Evolutionary conservation across 2,329 filamentous ascomycete genomes (phyloP).

Genomic region (Bipolaris gigantea): DNA sequence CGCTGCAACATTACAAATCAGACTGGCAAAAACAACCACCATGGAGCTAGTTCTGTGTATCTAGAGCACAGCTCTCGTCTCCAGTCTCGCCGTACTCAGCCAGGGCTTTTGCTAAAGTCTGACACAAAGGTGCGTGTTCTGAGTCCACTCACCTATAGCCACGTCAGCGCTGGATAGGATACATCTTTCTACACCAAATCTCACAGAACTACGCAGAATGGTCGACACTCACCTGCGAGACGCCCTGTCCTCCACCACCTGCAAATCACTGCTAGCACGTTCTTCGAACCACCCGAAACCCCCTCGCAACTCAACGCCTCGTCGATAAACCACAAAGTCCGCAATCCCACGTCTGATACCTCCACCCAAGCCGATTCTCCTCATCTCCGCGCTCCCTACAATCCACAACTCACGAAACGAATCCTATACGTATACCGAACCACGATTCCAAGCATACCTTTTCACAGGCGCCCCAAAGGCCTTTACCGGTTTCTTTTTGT

Average conservation of each 20-base stretch:
- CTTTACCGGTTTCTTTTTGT: constrained; percentile 5
- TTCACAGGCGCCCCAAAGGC: constrained; percentile 6
- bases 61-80: not conserved
- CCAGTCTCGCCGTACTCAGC: not conserved
- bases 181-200: constrained; percentile 9
- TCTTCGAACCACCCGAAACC: constrained; percentile 4
- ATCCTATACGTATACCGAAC: constrained; percentile 10
- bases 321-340: constrained; percentile 12
- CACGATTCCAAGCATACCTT: not conserved
- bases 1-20: not conserved
- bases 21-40: not conserved
- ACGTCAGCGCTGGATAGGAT: constrained; percentile 9
- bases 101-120: constrained; percentile 7
- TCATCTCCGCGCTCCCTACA: not conserved
- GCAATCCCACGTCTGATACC: not conserved
- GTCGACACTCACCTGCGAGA: constrained; percentile 1
- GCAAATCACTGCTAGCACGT: constrained; percentile 7
- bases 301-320: constrained; percentile 5
- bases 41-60: not conserved
- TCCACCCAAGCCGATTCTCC: not conserved
- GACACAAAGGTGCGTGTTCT: constrained; percentile 10
- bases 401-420: constrained; percentile 8
- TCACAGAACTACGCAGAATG: constrained; percentile 2
- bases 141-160: constrained; percentile 6
- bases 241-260: not conserved